Evolutionary conservation across 129 eudicot genomes (phyloP).

Genomic region (Gnaphalium uliginosum): DNA sequence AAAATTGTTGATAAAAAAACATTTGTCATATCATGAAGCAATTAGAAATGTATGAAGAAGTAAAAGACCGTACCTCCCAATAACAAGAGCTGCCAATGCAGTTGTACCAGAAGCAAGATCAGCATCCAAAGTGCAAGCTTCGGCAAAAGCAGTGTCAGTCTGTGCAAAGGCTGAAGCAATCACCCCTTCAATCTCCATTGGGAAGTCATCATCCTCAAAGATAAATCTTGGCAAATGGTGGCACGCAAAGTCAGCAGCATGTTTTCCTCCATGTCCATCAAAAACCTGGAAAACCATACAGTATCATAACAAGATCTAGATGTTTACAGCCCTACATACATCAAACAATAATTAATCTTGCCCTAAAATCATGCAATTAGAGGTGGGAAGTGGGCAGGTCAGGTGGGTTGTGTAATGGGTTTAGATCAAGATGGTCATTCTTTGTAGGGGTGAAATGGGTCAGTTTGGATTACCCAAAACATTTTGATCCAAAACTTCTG

Average conservation of each 20-base stretch:
- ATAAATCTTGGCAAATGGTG: slow-evolving; percentile 86
- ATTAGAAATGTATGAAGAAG: not conserved
- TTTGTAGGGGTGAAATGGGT: not conserved
- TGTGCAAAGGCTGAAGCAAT: slow-evolving; percentile 78
- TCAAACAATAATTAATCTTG: too few species aligned
- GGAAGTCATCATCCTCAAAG: slow-evolving; percentile 66
- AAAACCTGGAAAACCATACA: slow-evolving; percentile 53
- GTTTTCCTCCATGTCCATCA: slow-evolving; percentile 99
- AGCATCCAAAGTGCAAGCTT: slow-evolving; percentile 84
- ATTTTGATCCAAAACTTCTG: not conserved
- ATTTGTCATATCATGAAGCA: not conserved
- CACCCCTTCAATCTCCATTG: slow-evolving; percentile 65
- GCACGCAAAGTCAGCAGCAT: slow-evolving; percentile 96
- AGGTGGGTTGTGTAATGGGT: not conserved
- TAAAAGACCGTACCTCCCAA: slow-evolving; percentile 65
- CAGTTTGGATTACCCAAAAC: not conserved
- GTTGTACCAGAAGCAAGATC: slow-evolving; percentile 97
- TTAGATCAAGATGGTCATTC: not conserved
- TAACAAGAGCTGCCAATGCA: slow-evolving; percentile 85
- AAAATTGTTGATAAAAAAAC: not conserved
- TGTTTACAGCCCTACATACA: not conserved
- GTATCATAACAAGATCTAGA: not conserved
- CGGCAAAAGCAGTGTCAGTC: slow-evolving; percentile 90
- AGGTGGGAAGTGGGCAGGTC: too few species aligned
- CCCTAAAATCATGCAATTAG: too few species aligned